Percentiles rank a stretch among this genome's conserved stretches.
Evolutionary conservation across 768 basidiomycete genomes (phyloP).

Genomic region (Chalciporus sphaerocephalus): DNA sequence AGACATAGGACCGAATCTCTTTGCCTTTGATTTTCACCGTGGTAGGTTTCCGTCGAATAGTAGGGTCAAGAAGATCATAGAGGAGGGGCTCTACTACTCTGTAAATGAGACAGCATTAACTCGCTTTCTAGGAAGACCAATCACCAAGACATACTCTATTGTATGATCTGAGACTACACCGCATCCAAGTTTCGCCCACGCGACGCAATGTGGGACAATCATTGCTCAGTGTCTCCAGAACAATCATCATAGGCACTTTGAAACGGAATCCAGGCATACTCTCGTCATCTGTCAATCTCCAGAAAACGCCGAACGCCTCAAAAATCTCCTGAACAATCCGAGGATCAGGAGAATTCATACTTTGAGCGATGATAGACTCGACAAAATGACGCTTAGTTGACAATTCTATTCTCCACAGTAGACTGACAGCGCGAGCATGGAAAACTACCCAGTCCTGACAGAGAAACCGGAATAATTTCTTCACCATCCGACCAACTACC

Average conservation of each 20-base stretch:
- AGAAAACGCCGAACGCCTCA: conserved; percentile 89
- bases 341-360: conserved; percentile 54
- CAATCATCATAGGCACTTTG: conserved; percentile 81
- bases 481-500: conserved; percentile 58
- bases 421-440: conserved; percentile 74
- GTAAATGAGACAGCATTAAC: conserved; percentile 5
- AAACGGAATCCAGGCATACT: conserved; percentile 77
- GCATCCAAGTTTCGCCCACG: conserved; percentile 95
- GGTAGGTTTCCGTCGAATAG: conserved; percentile 50
- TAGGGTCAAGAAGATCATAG: conserved; percentile 68
- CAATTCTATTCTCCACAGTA: conserved; percentile 77
- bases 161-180: conserved; percentile 88
- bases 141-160: conserved; percentile 53
- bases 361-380: conserved; percentile 74
- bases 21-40: conserved; percentile 54
- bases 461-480: conserved; percentile 66
- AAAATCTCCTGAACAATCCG: conserved; percentile 52
- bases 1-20: conserved; percentile 62
- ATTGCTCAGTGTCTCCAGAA: conserved; percentile 76
- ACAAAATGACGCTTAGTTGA: conserved; percentile 55
- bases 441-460: conserved; percentile 60
- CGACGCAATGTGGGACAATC: conserved; percentile 71
- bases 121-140: background rate
- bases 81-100: conserved; percentile 91
- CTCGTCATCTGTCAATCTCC: conserved; percentile 86